These are phyloP conservation scores for Paramecium biaurelia DNA, from an alignment of 73 alveolate genomes.

Conservation along the genomic window DNA sequence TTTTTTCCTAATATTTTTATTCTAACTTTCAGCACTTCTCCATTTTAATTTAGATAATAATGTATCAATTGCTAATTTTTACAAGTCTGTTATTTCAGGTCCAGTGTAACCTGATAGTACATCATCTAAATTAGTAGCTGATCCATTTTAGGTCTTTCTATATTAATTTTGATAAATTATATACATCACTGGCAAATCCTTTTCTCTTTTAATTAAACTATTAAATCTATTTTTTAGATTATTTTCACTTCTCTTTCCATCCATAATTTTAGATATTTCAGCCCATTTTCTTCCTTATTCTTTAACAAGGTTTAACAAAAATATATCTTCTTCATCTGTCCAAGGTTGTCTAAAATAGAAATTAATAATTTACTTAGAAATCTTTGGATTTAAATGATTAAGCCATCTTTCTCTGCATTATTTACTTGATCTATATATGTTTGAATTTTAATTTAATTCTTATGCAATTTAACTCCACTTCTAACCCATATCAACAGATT, in stretches of 20 bases:
- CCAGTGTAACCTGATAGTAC: constrained; percentile 26
- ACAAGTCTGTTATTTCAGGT: constrained; percentile 11
- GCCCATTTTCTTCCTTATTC: constrained; percentile 42
- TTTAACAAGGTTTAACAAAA: not conserved
- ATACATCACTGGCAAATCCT: constrained; percentile 17
- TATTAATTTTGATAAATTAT: not conserved
- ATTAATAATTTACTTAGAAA: not conserved
- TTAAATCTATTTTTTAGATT: constrained; percentile 27
- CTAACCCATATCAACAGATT: constrained; percentile 23
- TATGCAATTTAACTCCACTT: constrained; percentile 24
- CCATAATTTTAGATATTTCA: constrained; percentile 33
- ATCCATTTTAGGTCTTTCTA: not conserved
- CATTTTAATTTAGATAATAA: not conserved
- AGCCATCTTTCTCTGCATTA: constrained; percentile 53
- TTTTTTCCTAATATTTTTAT: not conserved
- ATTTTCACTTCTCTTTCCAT: constrained; percentile 31
- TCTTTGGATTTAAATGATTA: constrained; percentile 43
- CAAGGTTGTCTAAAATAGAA: constrained; percentile 5
- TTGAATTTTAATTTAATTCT: not conserved
- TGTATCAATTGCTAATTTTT: constrained; percentile 1
- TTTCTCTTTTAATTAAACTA: constrained; percentile 43
- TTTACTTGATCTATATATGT: constrained; percentile 39
- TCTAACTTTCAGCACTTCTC: not conserved
- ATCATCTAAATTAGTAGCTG: constrained; percentile 22
- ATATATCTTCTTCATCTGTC: constrained; percentile 28